Percentiles rank a stretch among this genome's conserved stretches.
phyloP scores from a whole-genome alignment of 805 yeast genomes.

The Kuraishia cidri region DNA sequence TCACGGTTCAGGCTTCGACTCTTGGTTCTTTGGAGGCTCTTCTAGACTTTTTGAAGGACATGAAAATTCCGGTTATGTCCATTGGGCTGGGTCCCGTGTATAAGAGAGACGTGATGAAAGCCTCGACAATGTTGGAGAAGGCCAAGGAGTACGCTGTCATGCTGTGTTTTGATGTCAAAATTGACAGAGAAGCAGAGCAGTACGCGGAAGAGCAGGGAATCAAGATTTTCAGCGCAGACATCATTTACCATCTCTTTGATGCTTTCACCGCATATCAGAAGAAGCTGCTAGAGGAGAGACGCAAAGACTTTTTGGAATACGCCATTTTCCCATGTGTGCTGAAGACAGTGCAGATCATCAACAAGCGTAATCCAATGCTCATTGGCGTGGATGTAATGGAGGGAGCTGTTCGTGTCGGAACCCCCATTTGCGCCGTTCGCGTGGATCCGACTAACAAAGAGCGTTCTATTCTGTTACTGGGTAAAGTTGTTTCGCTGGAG shows the following conservation, averaged over 20 bases:
- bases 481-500: conserved; percentile 88
- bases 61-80: conserved; percentile 99
- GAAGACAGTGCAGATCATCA: conserved; percentile 91
- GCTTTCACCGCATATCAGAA: conserved; percentile 88
- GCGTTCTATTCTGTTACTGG: conserved; percentile 62
- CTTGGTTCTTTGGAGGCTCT: conserved; percentile 97
- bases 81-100: conserved; percentile 97
- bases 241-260: conserved; percentile 94
- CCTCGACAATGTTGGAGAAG: conserved; percentile 92
- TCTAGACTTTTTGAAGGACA: conserved; percentile 91
- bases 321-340: conserved; percentile 95
- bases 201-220: conserved; percentile 92
- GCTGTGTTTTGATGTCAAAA: conserved; percentile 96
- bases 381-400: conserved; percentile 97
- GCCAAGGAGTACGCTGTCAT: conserved; percentile 95
- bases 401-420: conserved; percentile 83
- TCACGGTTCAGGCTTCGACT: conserved; percentile 96
- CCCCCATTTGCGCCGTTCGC: conserved; percentile 93
- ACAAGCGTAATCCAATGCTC: conserved; percentile 98
- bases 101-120: conserved; percentile 98
- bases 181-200: conserved; percentile 97
- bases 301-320: conserved; percentile 77
- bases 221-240: conserved; percentile 90
- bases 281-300: conserved; percentile 79
- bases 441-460: conserved; percentile 78